These are phyloP conservation scores for Neonectria neomacrospora DNA, from an alignment of 2,329 filamentous ascomycete species.

Conservation along the genomic window DNA sequence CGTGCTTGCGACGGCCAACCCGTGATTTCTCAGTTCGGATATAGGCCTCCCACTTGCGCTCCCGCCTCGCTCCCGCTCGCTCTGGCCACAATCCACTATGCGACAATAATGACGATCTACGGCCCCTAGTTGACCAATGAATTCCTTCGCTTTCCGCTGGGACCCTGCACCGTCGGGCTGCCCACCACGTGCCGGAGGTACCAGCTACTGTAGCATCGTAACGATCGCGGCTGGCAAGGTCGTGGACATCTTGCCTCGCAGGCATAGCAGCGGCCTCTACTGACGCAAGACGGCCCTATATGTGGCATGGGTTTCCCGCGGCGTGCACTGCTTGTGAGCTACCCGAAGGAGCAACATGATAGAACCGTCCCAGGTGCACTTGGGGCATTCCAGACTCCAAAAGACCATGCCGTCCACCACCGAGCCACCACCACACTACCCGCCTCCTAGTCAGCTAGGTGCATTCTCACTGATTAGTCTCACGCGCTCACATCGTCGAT, in stretches of 20 bases:
- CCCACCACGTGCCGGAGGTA: constrained; percentile 16
- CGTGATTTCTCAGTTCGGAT: background rate
- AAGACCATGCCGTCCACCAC: constrained; percentile 3
- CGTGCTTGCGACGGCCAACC: constrained; percentile 2
- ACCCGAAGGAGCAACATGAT: constrained; percentile 26
- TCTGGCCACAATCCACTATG: constrained; percentile 5
- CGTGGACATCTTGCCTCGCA: background rate
- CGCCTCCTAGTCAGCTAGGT: background rate
- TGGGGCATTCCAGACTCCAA: constrained; percentile 19
- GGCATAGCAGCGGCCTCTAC: too few relatives aligned
- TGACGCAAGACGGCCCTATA: background rate
- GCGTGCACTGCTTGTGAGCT: constrained; percentile 3
- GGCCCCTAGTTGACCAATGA: constrained; percentile 10
- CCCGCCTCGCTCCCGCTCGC: background rate
- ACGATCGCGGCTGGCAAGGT: background rate
- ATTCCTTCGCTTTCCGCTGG: background rate
- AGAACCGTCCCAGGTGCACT: constrained; percentile 26
- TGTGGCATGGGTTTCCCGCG: background rate
- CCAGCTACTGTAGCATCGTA: background rate
- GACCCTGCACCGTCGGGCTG: constrained; percentile 8
- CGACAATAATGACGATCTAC: constrained; percentile 5
- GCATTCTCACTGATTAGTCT: constrained; percentile 8
- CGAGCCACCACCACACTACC: constrained; percentile 19
- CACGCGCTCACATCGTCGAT: constrained; percentile 15
- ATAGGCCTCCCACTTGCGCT: background rate